A percentile compares a stretch with the other conserved stretches of the same genome.
phyloP scores from a whole-genome alignment of 345 rosid species.

The Sisymbrium altissimum region DNA sequence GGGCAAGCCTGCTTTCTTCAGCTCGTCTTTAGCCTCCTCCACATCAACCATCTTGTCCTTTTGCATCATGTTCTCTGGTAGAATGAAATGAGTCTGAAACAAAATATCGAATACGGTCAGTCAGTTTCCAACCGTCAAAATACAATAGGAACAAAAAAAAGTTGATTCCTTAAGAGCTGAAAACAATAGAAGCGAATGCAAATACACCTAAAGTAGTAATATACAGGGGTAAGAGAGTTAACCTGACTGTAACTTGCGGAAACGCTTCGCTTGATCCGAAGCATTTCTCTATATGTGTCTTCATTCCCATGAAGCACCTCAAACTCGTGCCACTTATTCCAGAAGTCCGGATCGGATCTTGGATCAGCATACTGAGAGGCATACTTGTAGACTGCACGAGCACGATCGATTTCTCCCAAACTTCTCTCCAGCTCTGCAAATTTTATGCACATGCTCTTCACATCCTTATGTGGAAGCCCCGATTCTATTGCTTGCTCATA shows the following conservation, averaged over 20 bases:
- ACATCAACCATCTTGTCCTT: conserved; percentile 70
- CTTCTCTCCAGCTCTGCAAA: conserved; percentile 92
- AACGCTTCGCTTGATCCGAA: conserved; percentile 83
- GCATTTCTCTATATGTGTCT: conserved; percentile 95
- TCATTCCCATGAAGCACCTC: conserved; percentile 96
- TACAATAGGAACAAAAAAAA: not conserved
- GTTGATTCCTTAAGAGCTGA: not conserved
- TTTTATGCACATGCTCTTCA: conserved; percentile 82
- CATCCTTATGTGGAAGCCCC: conserved; percentile 95
- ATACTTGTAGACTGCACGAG: conserved; percentile 68
- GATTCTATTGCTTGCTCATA: conserved; percentile 94
- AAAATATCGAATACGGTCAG: conserved; percentile 7
- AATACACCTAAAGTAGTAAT: not conserved
- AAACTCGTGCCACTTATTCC: conserved; percentile 92
- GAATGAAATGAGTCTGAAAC: conserved; percentile 75
- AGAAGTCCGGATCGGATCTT: conserved; percentile 76
- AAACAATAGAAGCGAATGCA: not conserved
- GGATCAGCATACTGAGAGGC: conserved; percentile 97
- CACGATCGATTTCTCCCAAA: conserved; percentile 91
- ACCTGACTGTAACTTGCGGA: conserved; percentile 97
- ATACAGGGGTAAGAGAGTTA: not conserved
- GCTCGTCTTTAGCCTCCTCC: conserved; percentile 84
- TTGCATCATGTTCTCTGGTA: conserved; percentile 90
- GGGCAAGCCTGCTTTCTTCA: conserved; percentile 75
- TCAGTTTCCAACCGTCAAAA: not conserved